Percentiles rank a stretch among this genome's conserved stretches.
These are phyloP conservation scores for Hypoxylon sp. DNA, from an alignment of 2,329 filamentous ascomycete species.

Conservation along the genomic window DNA sequence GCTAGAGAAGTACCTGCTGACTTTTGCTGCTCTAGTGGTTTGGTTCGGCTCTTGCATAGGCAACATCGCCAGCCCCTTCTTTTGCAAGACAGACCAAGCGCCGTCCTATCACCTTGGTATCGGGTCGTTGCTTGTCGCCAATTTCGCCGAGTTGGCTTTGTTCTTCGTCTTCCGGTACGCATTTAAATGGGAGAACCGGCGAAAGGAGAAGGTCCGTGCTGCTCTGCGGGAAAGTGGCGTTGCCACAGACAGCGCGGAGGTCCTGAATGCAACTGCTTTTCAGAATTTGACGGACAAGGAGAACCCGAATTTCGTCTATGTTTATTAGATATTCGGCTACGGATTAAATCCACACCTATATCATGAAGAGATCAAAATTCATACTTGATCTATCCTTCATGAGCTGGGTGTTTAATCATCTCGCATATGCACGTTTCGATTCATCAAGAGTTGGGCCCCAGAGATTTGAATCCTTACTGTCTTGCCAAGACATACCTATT, in stretches of 20 bases:
- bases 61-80: conserved; percentile 20
- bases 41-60: conserved; percentile 24
- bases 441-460: not conserved
- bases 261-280: conserved; percentile 23
- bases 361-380: not conserved
- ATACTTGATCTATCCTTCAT: not conserved
- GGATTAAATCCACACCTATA: too few relatives aligned
- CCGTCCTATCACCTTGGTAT: conserved; percentile 22
- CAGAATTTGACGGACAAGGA: conserved; percentile 27
- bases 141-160: conserved; percentile 16
- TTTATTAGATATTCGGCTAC: conserved; percentile 6
- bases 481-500: not conserved
- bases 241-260: conserved; percentile 1
- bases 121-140: conserved; percentile 26
- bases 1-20: not conserved
- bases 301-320: conserved; percentile 29
- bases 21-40: not conserved
- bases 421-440: not conserved
- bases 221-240: conserved; percentile 21
- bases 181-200: conserved; percentile 22
- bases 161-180: conserved; percentile 26
- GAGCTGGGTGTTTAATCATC: not conserved
- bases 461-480: not conserved
- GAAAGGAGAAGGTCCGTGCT: conserved; percentile 20
- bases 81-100: conserved; percentile 17